phyloP scores from a whole-genome alignment of 495 filamentous ascomycete species.

The Xeromyces bisporus region DNA sequence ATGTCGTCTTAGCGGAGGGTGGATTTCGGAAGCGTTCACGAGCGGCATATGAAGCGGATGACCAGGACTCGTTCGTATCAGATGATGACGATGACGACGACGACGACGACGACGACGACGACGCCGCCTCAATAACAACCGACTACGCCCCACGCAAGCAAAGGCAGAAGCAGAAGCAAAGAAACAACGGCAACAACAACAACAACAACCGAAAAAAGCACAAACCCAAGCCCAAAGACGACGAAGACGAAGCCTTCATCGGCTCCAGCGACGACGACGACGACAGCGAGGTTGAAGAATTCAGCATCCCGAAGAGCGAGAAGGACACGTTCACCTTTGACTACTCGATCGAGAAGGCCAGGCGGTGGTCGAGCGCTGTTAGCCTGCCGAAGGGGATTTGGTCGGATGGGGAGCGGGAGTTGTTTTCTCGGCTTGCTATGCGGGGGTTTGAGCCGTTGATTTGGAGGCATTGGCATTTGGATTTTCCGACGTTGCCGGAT shows the following conservation, averaged over 20 bases:
- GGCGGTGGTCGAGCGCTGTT: slow-evolving; percentile 12
- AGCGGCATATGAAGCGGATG: no score
- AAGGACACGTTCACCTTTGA: slow-evolving; percentile 12
- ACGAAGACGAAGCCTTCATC: not conserved
- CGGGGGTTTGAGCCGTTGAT: slow-evolving; percentile 45
- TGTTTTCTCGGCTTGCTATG: slow-evolving; percentile 38
- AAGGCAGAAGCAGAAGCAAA: no score
- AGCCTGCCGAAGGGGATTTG: slow-evolving; percentile 17
- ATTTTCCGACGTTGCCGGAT: slow-evolving; percentile 44
- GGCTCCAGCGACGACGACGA: slow-evolving; percentile 1
- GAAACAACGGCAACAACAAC: no score
- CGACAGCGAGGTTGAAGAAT: slow-evolving; percentile 1
- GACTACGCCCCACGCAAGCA: no score
- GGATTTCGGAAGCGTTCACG: no score
- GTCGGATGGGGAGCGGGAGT: slow-evolving; percentile 32
- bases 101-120: no score
- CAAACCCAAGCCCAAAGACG: no score
- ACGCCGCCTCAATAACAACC: no score
- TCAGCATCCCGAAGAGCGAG: slow-evolving; percentile 8
- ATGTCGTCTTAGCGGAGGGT: no score
- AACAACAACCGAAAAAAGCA: no score
- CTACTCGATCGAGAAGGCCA: slow-evolving; percentile 14
- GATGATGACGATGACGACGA: no score
- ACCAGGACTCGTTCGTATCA: no score
- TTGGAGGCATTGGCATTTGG: slow-evolving; percentile 35